Percentiles rank a stretch among this genome's conserved stretches.
Conservation (phyloP, 768 basidiomycete genomes). For the Pulveroboletus sp. region DNA sequence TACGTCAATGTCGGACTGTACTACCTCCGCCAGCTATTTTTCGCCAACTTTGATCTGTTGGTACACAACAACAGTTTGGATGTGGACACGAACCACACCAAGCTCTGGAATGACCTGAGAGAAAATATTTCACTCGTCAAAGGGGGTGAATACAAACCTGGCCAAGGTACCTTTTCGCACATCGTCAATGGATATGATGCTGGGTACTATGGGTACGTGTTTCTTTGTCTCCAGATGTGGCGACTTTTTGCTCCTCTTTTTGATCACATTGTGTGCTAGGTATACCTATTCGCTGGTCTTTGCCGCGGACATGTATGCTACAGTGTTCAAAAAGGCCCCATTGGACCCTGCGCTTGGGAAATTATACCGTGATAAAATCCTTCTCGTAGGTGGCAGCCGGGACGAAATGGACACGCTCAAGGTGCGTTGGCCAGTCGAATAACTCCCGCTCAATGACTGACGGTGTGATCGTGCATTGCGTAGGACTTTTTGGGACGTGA, state of each 20-base stretch:
- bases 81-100: constrained; percentile 59
- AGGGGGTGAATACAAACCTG: constrained; percentile 54
- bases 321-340: constrained; percentile 78
- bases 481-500: constrained; percentile 79
- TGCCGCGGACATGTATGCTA: constrained; percentile 59
- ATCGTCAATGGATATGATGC: constrained; percentile 72
- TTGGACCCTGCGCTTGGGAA: constrained; percentile 65
- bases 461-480: not conserved
- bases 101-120: constrained; percentile 72
- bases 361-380: constrained; percentile 73
- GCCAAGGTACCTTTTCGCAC: constrained; percentile 75
- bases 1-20: constrained; percentile 83
- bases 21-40: constrained; percentile 71
- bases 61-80: constrained; percentile 41
- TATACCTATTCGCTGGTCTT: constrained; percentile 74
- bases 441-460: not conserved
- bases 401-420: constrained; percentile 76
- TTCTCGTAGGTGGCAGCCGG: constrained; percentile 65
- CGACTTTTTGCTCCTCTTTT: too few species aligned
- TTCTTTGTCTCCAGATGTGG: too few species aligned
- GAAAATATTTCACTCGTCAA: constrained; percentile 70
- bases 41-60: constrained; percentile 39
- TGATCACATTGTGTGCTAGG: too few species aligned
- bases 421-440: constrained; percentile 36
- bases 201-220: constrained; percentile 61